Base-by-base conservation (phyloP, 176 grass and related monocot species). In the Otatea glauca region DNA sequence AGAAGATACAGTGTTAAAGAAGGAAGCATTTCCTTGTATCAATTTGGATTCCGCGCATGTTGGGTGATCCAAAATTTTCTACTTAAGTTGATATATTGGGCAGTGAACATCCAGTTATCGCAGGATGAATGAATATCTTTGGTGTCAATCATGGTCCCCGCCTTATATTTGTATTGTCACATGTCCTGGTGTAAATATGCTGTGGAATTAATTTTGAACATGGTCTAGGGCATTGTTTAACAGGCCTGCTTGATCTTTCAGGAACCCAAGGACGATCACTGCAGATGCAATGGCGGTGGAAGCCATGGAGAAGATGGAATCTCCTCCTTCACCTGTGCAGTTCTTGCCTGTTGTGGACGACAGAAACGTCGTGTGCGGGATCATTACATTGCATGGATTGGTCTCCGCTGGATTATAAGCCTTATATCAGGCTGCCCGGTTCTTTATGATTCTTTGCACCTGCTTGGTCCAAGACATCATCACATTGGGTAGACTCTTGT, bases 301-400 rank as follows among this genome's bases (percentile, higher is more conserved):
- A 79, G 93, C 93, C 21, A 98, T 98, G 96, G 89, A 87, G 88
- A 91, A 79, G 78, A 97, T 97, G 92, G 95, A 97, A 55, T 91
- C 87, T 5, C 91, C 92, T 15, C 92, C 92, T 72, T 99, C 96
- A 65, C 86, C 93, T 16, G 96, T 99, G 66, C 96, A 96, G 81
- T 99, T 96, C 78, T 91, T 99, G 88, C 96, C 96, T 56, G 96
- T 96, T 65, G 78, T 99, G 4, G 80, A 90, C 47, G 68, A 53
- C 21, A 47, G 89, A 16, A 98, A 98, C 7, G n/a, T 94, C 0
- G 83, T 98, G 23, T 87, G 89, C 20, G 96, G 93, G 38, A 98
- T 98, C 67, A 65, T 98, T 32, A 98, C 96, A 78, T 78, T 98
- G 85, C 96, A 98, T 25, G 96, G 93, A 43, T 74, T 98, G 80